A percentile compares a stretch with the other conserved stretches of the same genome.
These are phyloP conservation scores for Pholiota microspora DNA, from an alignment of 768 basidiomycete species.

Conservation along the genomic window DNA sequence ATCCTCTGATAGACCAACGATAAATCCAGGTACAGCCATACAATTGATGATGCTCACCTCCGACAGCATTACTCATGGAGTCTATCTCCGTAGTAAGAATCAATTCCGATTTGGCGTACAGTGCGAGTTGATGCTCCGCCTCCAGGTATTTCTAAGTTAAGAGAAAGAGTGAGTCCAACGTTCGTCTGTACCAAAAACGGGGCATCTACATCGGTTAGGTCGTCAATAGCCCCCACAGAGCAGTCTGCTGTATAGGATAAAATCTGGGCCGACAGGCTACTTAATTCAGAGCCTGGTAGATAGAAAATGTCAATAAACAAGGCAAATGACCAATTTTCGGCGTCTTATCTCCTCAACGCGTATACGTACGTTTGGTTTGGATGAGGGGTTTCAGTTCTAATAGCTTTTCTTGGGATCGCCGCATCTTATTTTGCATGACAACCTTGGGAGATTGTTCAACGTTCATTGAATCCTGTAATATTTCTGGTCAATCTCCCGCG, in stretches of 20 bases:
- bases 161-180: slow-evolving; percentile 6
- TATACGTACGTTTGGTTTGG: slow-evolving; percentile 55
- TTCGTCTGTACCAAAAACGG: background rate
- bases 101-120: slow-evolving; percentile 52
- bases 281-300: slow-evolving; percentile 38
- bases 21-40: background rate
- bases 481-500: slow-evolving; percentile 2
- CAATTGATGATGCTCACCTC: slow-evolving; percentile 43
- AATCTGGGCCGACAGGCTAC: slow-evolving; percentile 47
- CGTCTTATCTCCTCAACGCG: background rate
- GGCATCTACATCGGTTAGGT: slow-evolving; percentile 51
- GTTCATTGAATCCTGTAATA: slow-evolving; percentile 54
- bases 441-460: slow-evolving; percentile 71
- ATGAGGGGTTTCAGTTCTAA: slow-evolving; percentile 58
- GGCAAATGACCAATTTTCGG: background rate
- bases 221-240: slow-evolving; percentile 54
- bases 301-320: slow-evolving; percentile 4
- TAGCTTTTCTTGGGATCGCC: slow-evolving; percentile 57
- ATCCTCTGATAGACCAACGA: slow-evolving; percentile 74
- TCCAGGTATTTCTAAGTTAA: slow-evolving; percentile 60
- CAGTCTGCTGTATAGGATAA: slow-evolving; percentile 46
- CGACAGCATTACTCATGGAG: slow-evolving; percentile 56
- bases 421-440: slow-evolving; percentile 77
- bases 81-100: slow-evolving; percentile 66
- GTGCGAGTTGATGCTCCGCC: slow-evolving; percentile 54